Base-by-base conservation (phyloP, 306 rosid species). In the Trifolium subterraneum region DNA sequence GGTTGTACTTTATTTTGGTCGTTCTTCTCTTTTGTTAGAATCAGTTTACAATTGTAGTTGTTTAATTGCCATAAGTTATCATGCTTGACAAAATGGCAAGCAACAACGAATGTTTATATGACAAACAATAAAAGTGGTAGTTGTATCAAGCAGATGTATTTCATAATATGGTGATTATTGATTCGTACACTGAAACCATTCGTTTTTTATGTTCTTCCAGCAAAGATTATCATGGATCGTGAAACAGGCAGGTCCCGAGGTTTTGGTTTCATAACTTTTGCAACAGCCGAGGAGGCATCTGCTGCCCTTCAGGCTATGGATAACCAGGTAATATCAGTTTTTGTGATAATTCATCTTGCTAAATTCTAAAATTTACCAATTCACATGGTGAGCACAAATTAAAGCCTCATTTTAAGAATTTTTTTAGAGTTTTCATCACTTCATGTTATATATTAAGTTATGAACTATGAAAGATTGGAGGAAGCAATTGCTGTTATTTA, bases 201-300 rank as follows among this genome's bases (percentile, higher is more conserved):
- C 60, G 15, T 42, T 62, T 60, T 44, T 55, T n/a, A 73, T 63
- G 4, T 55, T 63, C 66, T 68, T 82, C 39, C 88, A 85, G 88
- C 73, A 18, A 85, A 20, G 78, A 33, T 85, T 68, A 73, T 85
- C 15, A 47, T 20, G 64, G 88, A 85, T 64, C 88, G 86, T 41
- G 88, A 85, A 2, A 72, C 80, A 9, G 82, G 82, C 4, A 76
- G 86, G 64, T 85, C 88, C 66, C 74, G 84, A 79, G 88, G 88
- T 68, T 85, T 85, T 79, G 88, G 78, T 64, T 85, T 85, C 35
- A 38, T 85, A 72, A 82, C 86, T 42, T 85, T 10, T 64, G 45
- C 80, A 63, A 61, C 88, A 16, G 76, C 72, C 55, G 88, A 85
- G 76, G 86, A 82, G 35, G 88, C 88, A 38, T 82, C 86, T 63